Conservation (phyloP, 306 rosid genomes). For the Quercus bicolor region DNA sequence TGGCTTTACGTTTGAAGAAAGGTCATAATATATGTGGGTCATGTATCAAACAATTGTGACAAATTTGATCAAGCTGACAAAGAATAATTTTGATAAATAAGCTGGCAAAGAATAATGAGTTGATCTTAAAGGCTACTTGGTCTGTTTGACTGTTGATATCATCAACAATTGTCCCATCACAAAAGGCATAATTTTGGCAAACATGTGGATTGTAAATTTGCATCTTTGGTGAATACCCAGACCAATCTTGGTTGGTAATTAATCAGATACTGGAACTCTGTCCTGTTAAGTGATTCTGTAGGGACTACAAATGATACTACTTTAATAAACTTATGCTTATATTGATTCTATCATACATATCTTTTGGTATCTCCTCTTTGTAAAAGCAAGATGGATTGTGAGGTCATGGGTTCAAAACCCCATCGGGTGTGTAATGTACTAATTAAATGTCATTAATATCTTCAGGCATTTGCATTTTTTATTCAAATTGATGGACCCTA, state of each 20-base stretch:
- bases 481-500: neutral
- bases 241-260: slow-evolving; percentile 8
- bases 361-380: neutral
- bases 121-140: neutral
- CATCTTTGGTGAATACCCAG: neutral
- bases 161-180: neutral
- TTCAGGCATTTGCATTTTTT: neutral
- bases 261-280: neutral
- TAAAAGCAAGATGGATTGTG: no score
- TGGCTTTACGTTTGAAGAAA: neutral
- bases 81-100: neutral
- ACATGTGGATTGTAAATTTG: neutral
- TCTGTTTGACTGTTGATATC: neutral
- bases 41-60: neutral
- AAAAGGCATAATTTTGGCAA: neutral
- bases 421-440: no score
- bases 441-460: neutral
- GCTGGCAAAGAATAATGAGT: neutral
- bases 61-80: neutral
- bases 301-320: neutral
- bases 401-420: no score
- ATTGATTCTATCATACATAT: neutral
- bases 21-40: neutral
- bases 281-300: neutral
- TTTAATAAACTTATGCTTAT: neutral